Base-by-base conservation (phyloP, 306 rosid species). In the barrel medic (Medicago truncatula) region DNA sequence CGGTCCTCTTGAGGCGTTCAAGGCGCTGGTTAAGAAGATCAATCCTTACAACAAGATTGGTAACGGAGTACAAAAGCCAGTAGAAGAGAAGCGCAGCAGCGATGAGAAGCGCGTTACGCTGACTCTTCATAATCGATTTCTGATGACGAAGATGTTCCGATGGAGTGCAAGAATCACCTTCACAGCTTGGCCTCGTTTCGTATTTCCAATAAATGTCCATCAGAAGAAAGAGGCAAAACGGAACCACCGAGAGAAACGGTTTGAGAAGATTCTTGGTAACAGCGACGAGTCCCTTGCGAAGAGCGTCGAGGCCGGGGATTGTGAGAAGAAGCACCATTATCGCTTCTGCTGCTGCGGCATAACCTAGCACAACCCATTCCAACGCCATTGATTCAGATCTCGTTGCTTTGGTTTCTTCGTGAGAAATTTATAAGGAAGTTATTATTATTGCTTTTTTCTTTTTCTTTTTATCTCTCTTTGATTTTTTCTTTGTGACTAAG, bases 191-290 rank as follows among this genome's bases (percentile, higher is more conserved):
- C 0, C 92, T 74, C 0, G 76, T 96, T 81, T 96, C 99, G 82
- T 96, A 96, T 67, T 96, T 96, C 99, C 99, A 96, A 67, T 96
- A 96, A 62, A 96, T 96, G 25, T 96, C 99, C 96, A 96, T 86
- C 0, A 96, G 84, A 14, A 96, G 85, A 86, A 96, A 96, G 13
- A 96, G 84, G 71, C 99, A 96, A 53, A 92, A 96, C 2, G 99
- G 99, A 0, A 96, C 97, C 28, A 96, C 85, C 60, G 99, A 96
- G 0, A 96, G 90, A 83, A 96, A 92, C n/a, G 99, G 99, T 62
- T 96, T 96, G 28, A 96, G 94, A 5, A 96, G 92, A 50, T 90
- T 96, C 15, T 90, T 85, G 0, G 98, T 96, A 8, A 96, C 99
- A 1, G 99, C 86, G 79, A 90, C 17, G n/a, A 96, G 83, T 1